Evolutionary conservation across 2,329 filamentous ascomycete species (phyloP).

Genomic region (Waltergamsia citrina): DNA sequence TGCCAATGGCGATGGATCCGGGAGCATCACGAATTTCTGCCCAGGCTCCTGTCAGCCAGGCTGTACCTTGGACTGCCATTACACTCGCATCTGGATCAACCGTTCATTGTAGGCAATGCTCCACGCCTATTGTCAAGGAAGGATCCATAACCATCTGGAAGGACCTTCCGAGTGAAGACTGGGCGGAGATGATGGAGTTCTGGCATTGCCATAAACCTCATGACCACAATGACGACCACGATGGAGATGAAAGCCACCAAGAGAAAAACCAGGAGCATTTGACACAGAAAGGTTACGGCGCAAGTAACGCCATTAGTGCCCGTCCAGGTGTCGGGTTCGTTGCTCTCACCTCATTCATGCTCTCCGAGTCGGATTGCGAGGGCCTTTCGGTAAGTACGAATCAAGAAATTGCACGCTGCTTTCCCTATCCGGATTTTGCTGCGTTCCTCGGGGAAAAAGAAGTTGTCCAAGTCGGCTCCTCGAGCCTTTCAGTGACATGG

Average conservation of each 20-base stretch:
- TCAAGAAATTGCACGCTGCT: too few species aligned
- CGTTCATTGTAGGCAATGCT: constrained; percentile 33
- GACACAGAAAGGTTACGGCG: constrained; percentile 70
- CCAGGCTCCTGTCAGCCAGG: constrained; percentile 24
- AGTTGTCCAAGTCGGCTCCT: constrained; percentile 46
- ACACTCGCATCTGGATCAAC: constrained; percentile 29
- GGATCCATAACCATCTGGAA: constrained; percentile 58
- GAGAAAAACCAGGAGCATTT: constrained; percentile 34
- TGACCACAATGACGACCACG: constrained; percentile 28
- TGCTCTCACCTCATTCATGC: constrained; percentile 67
- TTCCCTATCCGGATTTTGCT: constrained; percentile 1
- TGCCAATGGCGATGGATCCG: constrained; percentile 28
- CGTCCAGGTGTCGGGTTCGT: constrained; percentile 63
- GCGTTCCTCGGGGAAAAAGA: constrained; percentile 38
- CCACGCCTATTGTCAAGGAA: constrained; percentile 22
- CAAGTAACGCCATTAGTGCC: constrained; percentile 63
- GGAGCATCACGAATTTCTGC: constrained; percentile 8
- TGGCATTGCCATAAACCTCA: constrained; percentile 98
- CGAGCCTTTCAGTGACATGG: constrained; percentile 40
- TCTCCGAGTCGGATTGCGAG: constrained; percentile 57
- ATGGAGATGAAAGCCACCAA: not conserved
- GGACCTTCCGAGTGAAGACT: constrained; percentile 90
- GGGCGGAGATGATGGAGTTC: constrained; percentile 99
- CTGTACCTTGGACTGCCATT: constrained; percentile 46
- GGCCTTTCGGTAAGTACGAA: constrained; percentile 24